Percentiles rank a stretch among this genome's conserved stretches.
These are phyloP conservation scores for Wickerhamiella galacta DNA, from an alignment of 805 yeast genomes.

Conservation along the genomic window DNA sequence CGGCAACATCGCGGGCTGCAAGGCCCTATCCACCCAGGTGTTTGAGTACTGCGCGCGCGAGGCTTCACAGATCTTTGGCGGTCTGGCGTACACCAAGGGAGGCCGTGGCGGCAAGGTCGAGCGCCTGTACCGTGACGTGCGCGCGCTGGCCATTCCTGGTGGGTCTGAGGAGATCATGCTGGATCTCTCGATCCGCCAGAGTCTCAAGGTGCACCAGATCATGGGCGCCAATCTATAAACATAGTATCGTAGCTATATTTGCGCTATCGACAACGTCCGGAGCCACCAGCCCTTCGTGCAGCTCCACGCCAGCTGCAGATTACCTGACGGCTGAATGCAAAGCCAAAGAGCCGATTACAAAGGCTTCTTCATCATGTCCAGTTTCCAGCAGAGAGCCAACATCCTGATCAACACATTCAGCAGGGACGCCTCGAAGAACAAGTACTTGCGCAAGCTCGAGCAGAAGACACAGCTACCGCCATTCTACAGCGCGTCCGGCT, in stretches of 20 bases:
- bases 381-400: conserved; percentile 4
- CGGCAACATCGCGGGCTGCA: conserved; percentile 29
- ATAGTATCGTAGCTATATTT: no score
- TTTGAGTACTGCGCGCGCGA: conserved; percentile 30
- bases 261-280: no score
- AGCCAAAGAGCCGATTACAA: no score
- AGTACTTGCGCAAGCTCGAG: conserved; percentile 20
- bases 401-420: conserved; percentile 7
- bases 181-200: conserved; percentile 27
- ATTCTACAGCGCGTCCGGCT: conserved; percentile 64
- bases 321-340: no score
- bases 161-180: conserved; percentile 32
- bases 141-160: conserved; percentile 31
- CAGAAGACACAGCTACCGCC: conserved; percentile 38
- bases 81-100: conserved; percentile 28
- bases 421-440: conserved; percentile 21
- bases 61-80: conserved; percentile 30
- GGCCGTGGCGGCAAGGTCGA: conserved; percentile 30
- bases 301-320: no score
- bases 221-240: conserved; percentile 26
- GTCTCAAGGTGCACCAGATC: conserved; percentile 25
- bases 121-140: conserved; percentile 28
- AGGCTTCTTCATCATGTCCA: no score
- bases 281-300: no score
- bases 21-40: conserved; percentile 27